Conservation (phyloP, 2,329 filamentous ascomycete genomes). For the Sclerotinia subarctica region DNA sequence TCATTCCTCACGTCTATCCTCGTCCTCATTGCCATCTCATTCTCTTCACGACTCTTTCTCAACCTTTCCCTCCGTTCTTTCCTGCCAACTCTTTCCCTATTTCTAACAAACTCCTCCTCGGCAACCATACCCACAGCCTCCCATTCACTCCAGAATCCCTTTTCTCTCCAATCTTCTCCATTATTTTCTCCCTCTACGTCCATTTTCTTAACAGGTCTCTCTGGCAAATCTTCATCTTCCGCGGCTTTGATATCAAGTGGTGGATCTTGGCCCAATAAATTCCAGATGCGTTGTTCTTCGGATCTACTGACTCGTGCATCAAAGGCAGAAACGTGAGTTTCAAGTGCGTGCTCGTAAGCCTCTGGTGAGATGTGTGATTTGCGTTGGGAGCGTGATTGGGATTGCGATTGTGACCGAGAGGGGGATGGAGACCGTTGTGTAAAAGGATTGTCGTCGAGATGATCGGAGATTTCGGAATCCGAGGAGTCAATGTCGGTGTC, state of each 20-base stretch:
- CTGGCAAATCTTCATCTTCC: slow-evolving; percentile 14
- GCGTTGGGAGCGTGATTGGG: neutral
- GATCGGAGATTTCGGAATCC: neutral
- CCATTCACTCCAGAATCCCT: slow-evolving; percentile 36
- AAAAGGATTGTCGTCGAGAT: neutral
- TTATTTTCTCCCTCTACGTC: neutral
- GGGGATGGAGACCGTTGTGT: neutral
- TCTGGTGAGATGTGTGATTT: slow-evolving; percentile 7
- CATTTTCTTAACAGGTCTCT: slow-evolving; percentile 14
- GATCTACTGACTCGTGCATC: slow-evolving; percentile 31
- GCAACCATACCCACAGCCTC: slow-evolving; percentile 31
- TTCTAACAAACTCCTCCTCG: slow-evolving; percentile 30
- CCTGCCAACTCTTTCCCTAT: slow-evolving; percentile 25
- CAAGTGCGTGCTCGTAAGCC: slow-evolving; percentile 12
- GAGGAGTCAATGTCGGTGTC: neutral
- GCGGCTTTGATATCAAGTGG: slow-evolving; percentile 31
- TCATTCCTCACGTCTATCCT: neutral
- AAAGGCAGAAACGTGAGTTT: slow-evolving; percentile 19
- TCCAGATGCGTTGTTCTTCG: slow-evolving; percentile 36
- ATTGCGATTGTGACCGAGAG: slow-evolving; percentile 8
- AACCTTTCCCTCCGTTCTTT: slow-evolving; percentile 18
- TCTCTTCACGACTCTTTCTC: neutral
- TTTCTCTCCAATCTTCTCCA: slow-evolving; percentile 33
- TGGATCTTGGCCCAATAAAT: slow-evolving; percentile 31
- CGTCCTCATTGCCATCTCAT: neutral